Conservation (phyloP, 441 rosid genomes). For the Adansonia grandidieri region DNA sequence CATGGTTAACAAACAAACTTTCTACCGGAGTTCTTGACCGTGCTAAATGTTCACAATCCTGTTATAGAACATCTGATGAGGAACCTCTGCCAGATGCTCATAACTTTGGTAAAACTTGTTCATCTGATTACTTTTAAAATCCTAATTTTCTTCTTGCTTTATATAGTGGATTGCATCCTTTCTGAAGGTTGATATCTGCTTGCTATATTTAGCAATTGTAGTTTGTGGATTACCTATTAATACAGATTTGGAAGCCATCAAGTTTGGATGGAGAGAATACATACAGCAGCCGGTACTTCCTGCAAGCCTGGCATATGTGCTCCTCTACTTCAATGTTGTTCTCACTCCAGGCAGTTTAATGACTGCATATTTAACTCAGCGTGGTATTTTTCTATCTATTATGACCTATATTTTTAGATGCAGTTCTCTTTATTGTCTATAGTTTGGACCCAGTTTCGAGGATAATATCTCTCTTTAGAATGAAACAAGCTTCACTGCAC, state of each 20-base stretch:
- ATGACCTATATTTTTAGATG: not conserved
- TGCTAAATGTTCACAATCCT: conserved; percentile 57
- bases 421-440: not conserved
- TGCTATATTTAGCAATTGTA: conserved; percentile 19
- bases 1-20: conserved; percentile 80
- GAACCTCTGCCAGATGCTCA: conserved; percentile 36
- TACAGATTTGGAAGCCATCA: conserved; percentile 73
- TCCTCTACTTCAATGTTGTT: conserved; percentile 81
- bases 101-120: conserved; percentile 52
- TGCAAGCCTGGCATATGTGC: conserved; percentile 91
- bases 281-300: conserved; percentile 92
- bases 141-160: conserved; percentile 10
- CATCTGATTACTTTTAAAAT: conserved; percentile 1
- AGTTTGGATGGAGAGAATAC: conserved; percentile 95
- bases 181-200: conserved; percentile 4
- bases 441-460: not conserved
- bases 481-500: not conserved
- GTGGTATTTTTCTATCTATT: conserved; percentile 47
- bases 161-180: conserved; percentile 2
- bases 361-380: conserved; percentile 93
- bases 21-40: conserved; percentile 88
- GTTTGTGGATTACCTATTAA: conserved; percentile 41
- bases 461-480: not conserved
- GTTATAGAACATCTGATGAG: conserved; percentile 42
- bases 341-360: conserved; percentile 91